A percentile compares a stretch with the other conserved stretches of the same genome.
Conservation (phyloP, 495 filamentous ascomycete genomes). For the Podospora comata region DNA sequence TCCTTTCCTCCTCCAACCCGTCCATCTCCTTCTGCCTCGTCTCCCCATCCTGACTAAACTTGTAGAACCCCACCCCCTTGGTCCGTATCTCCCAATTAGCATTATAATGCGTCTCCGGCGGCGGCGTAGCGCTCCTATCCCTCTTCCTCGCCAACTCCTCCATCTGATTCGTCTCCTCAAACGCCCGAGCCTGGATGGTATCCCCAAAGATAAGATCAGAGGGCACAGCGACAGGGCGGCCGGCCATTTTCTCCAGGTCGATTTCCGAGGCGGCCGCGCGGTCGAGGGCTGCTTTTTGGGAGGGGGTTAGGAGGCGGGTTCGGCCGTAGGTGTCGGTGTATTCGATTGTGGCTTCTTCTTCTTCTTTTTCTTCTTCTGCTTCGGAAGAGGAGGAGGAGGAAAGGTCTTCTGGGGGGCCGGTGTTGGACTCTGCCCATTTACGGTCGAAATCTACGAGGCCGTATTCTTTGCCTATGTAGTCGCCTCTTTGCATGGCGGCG, state of each 20-base stretch:
- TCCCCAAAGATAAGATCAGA: conserved; percentile 76
- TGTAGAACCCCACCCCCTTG: conserved; percentile 88
- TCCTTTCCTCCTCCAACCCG: conserved; percentile 60
- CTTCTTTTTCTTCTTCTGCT: conserved; percentile 39
- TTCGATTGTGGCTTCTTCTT: conserved; percentile 52
- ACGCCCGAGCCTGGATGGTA: conserved; percentile 75
- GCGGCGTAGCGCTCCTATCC: conserved; percentile 73
- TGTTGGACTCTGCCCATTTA: conserved; percentile 77
- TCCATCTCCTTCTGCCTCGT: conserved; percentile 71
- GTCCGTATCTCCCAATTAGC: conserved; percentile 74
- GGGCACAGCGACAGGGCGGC: conserved; percentile 57
- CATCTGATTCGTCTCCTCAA: conserved; percentile 71
- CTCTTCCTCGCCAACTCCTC: conserved; percentile 66
- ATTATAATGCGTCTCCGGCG: conserved; percentile 78
- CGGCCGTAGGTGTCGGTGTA: conserved; percentile 91
- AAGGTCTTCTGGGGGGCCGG: conserved; percentile 18
- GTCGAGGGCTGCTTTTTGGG: conserved; percentile 57
- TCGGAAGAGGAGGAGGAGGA: conserved; percentile 37
- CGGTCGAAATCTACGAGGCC: conserved; percentile 86
- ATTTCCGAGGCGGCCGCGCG: conserved; percentile 44
- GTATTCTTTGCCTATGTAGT: conserved; percentile 55
- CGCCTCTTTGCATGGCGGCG: conserved; percentile 75
- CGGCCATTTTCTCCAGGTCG: conserved; percentile 48
- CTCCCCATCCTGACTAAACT: conserved; percentile 69
- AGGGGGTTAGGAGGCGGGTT: conserved; percentile 60